A percentile compares a stretch with the other conserved stretches of the same genome.
Evolutionary conservation across 1,284 basidiomycete genomes (phyloP).

Genomic region (Pholiota adiposa): DNA sequence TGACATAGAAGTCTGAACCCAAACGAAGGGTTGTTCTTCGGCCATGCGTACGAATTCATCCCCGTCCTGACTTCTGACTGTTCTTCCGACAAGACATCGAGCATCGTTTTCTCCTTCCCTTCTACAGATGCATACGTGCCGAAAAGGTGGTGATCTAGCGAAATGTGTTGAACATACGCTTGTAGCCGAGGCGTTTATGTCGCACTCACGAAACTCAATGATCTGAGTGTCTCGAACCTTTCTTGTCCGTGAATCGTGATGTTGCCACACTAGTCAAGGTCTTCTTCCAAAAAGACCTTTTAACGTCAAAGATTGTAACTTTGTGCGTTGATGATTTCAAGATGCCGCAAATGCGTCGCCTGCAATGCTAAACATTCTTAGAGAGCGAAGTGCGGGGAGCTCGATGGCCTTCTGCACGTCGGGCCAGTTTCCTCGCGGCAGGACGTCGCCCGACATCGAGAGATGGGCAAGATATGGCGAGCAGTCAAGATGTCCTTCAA

Average conservation of each 20-base stretch:
- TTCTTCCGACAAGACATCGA: conserved; percentile 15
- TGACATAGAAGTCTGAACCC: conserved; percentile 23
- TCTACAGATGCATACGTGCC: conserved; percentile 27
- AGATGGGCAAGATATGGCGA: conserved; percentile 37
- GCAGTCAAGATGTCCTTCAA: conserved; percentile 36
- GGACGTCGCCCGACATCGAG: conserved; percentile 44
- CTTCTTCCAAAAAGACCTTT: conserved; percentile 41
- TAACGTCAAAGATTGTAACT: conserved; percentile 39
- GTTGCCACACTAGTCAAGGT: conserved; percentile 37
- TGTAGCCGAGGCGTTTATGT: conserved; percentile 36
- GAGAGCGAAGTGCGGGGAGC: conserved; percentile 37
- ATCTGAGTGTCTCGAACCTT: conserved; percentile 35
- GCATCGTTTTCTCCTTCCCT: conserved; percentile 22
- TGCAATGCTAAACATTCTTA: conserved; percentile 41
- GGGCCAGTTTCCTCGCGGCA: conserved; percentile 27
- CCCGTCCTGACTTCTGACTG: conserved; percentile 6
- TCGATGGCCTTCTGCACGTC: conserved; percentile 22
- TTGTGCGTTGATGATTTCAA: conserved; percentile 38
- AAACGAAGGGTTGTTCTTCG: conserved; percentile 34
- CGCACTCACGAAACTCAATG: conserved; percentile 41
- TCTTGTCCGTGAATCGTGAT: conserved; percentile 17
- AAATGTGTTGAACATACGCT: conserved; percentile 35
- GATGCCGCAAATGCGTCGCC: conserved; percentile 37
- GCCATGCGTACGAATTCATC: conserved; percentile 36
- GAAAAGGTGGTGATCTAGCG: conserved; percentile 37